Evolutionary conservation across 441 rosid genomes (phyloP).

Genomic region (Sinapis alba): DNA sequence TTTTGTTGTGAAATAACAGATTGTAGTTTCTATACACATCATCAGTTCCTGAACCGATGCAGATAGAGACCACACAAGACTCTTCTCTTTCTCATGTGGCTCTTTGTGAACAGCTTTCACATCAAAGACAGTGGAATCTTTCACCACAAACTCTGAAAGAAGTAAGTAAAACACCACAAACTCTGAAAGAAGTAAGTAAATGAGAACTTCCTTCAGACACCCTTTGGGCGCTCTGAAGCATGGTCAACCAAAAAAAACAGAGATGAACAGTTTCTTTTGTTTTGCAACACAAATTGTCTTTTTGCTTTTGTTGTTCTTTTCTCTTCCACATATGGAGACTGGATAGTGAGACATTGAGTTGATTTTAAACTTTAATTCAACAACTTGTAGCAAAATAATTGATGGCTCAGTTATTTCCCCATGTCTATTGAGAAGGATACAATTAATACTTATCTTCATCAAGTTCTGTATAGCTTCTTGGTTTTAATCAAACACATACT

Average conservation of each 20-base stretch:
- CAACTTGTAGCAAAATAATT: background rate
- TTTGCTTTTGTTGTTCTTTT: conserved; percentile 22
- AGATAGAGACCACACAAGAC: background rate
- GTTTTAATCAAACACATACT: conserved; percentile 11
- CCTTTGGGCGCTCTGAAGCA: conserved; percentile 65
- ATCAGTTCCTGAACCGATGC: background rate
- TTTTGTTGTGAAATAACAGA: background rate
- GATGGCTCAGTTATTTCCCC: conserved; percentile 28
- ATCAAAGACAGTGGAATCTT: conserved; percentile 27
- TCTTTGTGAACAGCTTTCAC: conserved; percentile 62
- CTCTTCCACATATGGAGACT: conserved; percentile 25
- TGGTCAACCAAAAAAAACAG: conserved; percentile 60
- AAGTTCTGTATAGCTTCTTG: conserved; percentile 3
- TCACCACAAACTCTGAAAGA: conserved; percentile 72
- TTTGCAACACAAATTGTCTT: conserved; percentile 16
- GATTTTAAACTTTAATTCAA: background rate
- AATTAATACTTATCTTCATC: conserved; percentile 24
- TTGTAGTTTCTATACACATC: background rate
- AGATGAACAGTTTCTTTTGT: conserved; percentile 32
- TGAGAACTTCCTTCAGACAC: conserved; percentile 77
- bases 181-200: conserved; percentile 50
- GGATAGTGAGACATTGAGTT: background rate
- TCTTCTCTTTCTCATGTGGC: conserved; percentile 29
- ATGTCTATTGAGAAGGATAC: conserved; percentile 2
- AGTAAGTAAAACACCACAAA: conserved; percentile 71